Base-by-base conservation (phyloP, 2,329 filamentous ascomycete species). In the Periconia digitata region DNA sequence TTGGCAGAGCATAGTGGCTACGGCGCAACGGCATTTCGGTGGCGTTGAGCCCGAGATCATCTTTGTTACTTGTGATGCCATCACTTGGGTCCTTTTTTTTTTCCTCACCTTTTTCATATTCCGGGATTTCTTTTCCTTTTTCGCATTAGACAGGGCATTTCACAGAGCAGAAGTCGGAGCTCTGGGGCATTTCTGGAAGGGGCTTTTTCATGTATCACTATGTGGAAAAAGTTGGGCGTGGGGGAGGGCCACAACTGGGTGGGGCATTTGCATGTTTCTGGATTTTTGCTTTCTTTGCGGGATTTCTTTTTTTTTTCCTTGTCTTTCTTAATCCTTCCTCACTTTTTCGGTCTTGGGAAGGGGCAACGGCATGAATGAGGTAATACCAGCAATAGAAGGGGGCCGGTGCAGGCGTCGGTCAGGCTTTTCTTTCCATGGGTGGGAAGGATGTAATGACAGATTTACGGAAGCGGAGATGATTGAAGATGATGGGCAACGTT, bases 401-500 rank as follows among this genome's bases (percentile, higher is more conserved):
- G 50, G 48, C 59, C 54, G 55, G 59, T 62, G 67, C 67, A 47
- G 67, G 67, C 67, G 59, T 60, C 59, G 66, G 64, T 57, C 51
- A 45, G 53, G n/a, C n/a, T n/a, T 49, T 10, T 32, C 27, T 42
- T 47, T 42, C 36, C 18, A 50, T 46, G 44, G 47, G 27, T 13
- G 8, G 27, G 51, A 51, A 50, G 49, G 54, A 58, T 50, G 57
- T 56, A 55, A 66, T 66, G 60, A 67, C 59, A 51, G 53, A 54
- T 46, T 54, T 42, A 35, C 60, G 51, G 53, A 39, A 49, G 46
- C n/a, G 49, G n/a, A 57, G 58, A 51, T 34, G 46, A 18, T 45
- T 24, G n/a, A n/a, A n/a, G n/a, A n/a, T n/a, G n/a, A n/a, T n/a
- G n/a, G n/a, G n/a, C n/a, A n/a, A n/a, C n/a, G n/a, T n/a, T n/a